Evolutionary conservation across 495 filamentous ascomycete genomes (phyloP).

Genomic region (Glutinoglossum americanum): DNA sequence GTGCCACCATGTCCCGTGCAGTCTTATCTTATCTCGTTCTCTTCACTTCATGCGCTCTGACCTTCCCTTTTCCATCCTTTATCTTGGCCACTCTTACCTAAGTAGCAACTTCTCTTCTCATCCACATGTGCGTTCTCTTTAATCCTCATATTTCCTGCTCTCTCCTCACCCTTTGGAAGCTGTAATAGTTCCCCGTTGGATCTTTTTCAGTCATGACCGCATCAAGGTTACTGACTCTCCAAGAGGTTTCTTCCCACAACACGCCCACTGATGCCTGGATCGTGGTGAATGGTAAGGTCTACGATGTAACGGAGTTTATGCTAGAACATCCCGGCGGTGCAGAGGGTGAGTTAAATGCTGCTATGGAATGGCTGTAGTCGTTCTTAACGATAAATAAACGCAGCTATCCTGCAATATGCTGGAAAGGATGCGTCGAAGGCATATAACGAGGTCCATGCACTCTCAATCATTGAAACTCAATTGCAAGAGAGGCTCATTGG

Average conservation of each 20-base stretch:
- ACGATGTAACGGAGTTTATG: constrained; percentile 23
- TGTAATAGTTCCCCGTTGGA: neutral
- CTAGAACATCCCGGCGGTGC: constrained; percentile 42
- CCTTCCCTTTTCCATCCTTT: neutral
- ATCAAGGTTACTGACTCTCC: neutral
- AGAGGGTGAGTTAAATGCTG: constrained; percentile 17
- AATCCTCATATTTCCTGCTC: neutral
- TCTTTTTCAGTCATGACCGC: neutral
- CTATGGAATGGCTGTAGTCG: neutral
- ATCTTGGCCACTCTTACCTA: neutral
- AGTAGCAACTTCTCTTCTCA: too few species aligned
- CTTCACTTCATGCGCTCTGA: neutral
- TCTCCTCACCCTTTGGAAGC: neutral
- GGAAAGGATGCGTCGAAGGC: constrained; percentile 49
- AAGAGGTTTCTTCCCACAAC: neutral
- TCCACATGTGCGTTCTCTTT: too few species aligned
- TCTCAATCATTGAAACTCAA: constrained; percentile 35
- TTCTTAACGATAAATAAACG: neutral
- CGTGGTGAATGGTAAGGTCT: constrained; percentile 1
- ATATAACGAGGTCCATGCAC: constrained; percentile 45
- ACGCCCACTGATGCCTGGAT: neutral
- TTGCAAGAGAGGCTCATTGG: constrained; percentile 33
- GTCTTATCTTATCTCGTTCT: neutral
- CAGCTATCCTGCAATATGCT: constrained; percentile 47
- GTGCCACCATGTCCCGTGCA: too few species aligned